Evolutionary conservation across 2,329 filamentous ascomycete genomes (phyloP).

Genomic region (Nannizzia gypsea): DNA sequence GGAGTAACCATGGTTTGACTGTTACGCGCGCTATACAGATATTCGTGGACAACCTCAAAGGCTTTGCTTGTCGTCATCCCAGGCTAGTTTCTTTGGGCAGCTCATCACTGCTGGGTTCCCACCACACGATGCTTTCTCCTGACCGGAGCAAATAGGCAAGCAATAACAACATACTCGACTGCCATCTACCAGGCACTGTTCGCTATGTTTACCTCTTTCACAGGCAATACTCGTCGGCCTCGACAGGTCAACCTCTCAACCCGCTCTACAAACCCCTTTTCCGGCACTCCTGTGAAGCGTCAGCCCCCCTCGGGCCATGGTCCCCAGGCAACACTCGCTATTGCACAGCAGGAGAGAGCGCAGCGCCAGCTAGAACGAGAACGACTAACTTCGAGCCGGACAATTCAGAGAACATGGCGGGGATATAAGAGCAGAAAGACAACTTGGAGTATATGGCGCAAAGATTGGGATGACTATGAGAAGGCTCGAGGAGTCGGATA

Average conservation of each 20-base stretch:
- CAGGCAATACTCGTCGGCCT: conserved; percentile 69
- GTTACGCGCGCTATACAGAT: not conserved
- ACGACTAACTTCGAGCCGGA: conserved; percentile 58
- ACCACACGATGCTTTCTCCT: not conserved
- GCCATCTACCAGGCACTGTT: not conserved
- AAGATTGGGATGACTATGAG: conserved; percentile 51
- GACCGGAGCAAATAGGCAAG: not conserved
- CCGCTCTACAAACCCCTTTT: conserved; percentile 69
- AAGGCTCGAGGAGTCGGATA: conserved; percentile 23
- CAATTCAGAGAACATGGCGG: conserved; percentile 72
- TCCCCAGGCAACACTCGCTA: conserved; percentile 64
- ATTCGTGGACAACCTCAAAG: not conserved
- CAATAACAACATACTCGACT: not conserved
- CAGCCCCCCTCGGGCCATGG: conserved; percentile 46
- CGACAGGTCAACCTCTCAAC: conserved; percentile 92
- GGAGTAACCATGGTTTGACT: not conserved
- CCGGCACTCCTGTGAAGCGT: conserved; percentile 44
- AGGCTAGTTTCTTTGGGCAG: not conserved
- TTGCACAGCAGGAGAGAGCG: conserved; percentile 75
- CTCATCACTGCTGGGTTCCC: not conserved
- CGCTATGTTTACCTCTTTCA: conserved; percentile 82
- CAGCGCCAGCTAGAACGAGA: conserved; percentile 71
- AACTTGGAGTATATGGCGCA: conserved; percentile 47
- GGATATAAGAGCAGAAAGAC: conserved; percentile 54
- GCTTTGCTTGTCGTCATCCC: not conserved